Evolutionary conservation across 2,329 filamentous ascomycete genomes (phyloP), one percentile per base, ranked within the genome.

Genomic region (Diaporthe sp.): DNA sequence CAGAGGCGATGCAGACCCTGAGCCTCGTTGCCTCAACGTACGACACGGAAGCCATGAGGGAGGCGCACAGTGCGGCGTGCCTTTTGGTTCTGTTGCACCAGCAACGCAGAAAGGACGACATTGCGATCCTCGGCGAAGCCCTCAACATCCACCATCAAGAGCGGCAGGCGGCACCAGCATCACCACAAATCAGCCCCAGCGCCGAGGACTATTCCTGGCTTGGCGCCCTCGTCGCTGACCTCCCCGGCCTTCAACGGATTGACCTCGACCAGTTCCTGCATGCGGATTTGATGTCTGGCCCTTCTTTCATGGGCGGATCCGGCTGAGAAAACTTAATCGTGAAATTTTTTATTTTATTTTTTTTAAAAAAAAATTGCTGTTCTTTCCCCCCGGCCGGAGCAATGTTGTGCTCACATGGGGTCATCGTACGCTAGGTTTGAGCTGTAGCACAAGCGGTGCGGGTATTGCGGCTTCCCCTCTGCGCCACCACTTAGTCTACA

Each of bases 31-130:
- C 83, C 0, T 79, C 80, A 0, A 82, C 83, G 0, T 89, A 88
- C 75, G 82, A 86, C 27, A 89, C 85, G 0, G 81, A 82, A 17
- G 84, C 85, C 1, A 87, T 88, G 75, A 85, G 85, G 8, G 89
- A 91, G 76, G 89, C 88, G 0, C 81, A 89, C 25, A 87, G 86
- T 19, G 90, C 88, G 0, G 89, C 89, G 0, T 88, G 87, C 17
- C 79, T 90, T 32, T 83, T 91, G 22, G 84, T 91, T 15, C 80
- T 87, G 0, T 80, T 91, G 56, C 88, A 90, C 53, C 86, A 89
- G 73, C 82, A 85, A 9, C 81, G 84, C n/a, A 88, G 88, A 69
- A 85, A 88, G 74, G 85, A 87, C 25, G 82, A 83, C 13, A 80
- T 83, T 0, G 79, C 80, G 0, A 75, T 80, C 0, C 78, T 89